Percentiles rank a stretch among this genome's conserved stretches.
These are phyloP conservation scores for Pseudogymnoascus sp. DNA, from an alignment of 2,329 filamentous ascomycete genomes.

Conservation along the genomic window DNA sequence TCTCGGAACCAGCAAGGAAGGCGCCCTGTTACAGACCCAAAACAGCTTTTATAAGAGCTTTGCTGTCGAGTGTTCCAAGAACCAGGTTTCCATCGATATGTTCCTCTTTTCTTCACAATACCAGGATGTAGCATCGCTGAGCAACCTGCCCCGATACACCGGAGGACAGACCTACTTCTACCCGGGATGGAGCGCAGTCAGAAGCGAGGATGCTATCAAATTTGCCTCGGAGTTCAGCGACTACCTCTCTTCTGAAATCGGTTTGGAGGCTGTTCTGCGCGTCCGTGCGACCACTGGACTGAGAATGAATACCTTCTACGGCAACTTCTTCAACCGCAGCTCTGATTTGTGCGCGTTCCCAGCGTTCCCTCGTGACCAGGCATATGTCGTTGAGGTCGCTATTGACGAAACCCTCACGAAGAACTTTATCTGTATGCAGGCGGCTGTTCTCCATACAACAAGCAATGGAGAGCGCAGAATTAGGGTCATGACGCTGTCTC, in stretches of 20 bases:
- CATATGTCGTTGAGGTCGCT: constrained; percentile 94
- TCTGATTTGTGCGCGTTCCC: constrained; percentile 97
- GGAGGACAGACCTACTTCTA: constrained; percentile 99
- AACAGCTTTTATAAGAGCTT: constrained; percentile 99
- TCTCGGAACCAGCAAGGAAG: constrained; percentile 89
- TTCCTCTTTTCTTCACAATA: constrained; percentile 94
- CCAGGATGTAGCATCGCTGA: constrained; percentile 92
- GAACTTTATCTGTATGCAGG: constrained; percentile 85
- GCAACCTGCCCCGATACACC: constrained; percentile 91
- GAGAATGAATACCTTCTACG: constrained; percentile 90
- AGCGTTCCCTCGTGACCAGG: constrained; percentile 93
- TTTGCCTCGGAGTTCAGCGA: constrained; percentile 96
- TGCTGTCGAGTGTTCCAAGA: constrained; percentile 97
- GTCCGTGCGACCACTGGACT: constrained; percentile 91
- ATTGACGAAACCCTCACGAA: constrained; percentile 93
- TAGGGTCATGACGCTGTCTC: constrained; percentile 82
- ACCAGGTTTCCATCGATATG: constrained; percentile 97
- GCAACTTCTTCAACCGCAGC: constrained; percentile 98
- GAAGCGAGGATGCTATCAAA: constrained; percentile 93
- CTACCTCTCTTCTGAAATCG: constrained; percentile 93
- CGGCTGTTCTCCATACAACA: constrained; percentile 91
- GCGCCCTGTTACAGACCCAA: constrained; percentile 74
- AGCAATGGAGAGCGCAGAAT: constrained; percentile 96
- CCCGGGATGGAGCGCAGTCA: constrained; percentile 91
- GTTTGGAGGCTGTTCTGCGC: constrained; percentile 87